Base-by-base conservation (phyloP, 768 basidiomycete genomes). In the Serendipita sp. region DNA sequence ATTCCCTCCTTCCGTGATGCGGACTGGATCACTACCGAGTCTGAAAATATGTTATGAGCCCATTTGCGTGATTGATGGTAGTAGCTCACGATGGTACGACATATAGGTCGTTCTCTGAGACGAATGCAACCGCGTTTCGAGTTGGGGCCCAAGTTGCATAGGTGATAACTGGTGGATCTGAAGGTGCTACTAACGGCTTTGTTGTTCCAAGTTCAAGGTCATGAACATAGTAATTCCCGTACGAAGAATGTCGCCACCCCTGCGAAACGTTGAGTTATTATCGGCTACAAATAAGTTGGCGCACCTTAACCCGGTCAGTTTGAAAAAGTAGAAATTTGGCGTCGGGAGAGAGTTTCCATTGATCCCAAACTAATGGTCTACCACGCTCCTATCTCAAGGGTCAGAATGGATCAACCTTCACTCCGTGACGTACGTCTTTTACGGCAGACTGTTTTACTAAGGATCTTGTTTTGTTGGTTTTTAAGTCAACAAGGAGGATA, bases 161-260 rank as follows among this genome's bases (percentile, higher is more conserved):
- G 1, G 88, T 77, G 20, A 86, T 88, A 13, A 75, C 77, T 0
- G 93, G 83, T 17, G 90, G 90, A 65, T 79, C 62, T 14, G 82
- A 76, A 0, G 87, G 87, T 1, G 82, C 75, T 63, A 82, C 76
- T 45, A 98, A 76, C 1, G 91, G 84, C 64, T 79, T 78, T 1
- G 93, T 94, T 17, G 69, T 69, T 64, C 84, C 82, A 5, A 82
- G 78, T 26, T 76, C 79, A 43, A 97, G 76, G 67, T 83, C 79
- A 74, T 96, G 86, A n/a, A 99, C 78, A 71, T 90, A 95, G 71
- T 93, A 98, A 72, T 94, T 97, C 17, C 88, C 87, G 69, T 86
- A 86, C 62, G 82, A 84, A 3, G 93, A 96, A 72, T 86, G 80
- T 50, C 96, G 83, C 96, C 96, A 99, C 85, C 94, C 90, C 86